Evolutionary conservation across 768 basidiomycete species (phyloP), one percentile per base, ranked within the genome.

Genomic region (Heimioporus sp.): DNA sequence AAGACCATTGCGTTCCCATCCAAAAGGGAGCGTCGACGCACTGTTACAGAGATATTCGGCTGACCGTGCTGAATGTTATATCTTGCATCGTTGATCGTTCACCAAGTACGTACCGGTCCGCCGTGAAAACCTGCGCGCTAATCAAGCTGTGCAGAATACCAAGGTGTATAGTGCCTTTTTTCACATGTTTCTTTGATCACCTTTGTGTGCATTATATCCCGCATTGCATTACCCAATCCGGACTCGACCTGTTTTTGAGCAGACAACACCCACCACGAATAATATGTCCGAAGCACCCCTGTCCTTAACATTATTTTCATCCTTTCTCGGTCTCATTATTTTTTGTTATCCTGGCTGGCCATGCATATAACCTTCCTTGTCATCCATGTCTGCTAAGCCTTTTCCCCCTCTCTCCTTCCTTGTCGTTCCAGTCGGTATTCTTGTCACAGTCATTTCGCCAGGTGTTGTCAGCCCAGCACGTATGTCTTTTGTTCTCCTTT

Each of bases 11-110:
- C 63, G 52, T 47, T 69, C 48, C 56, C 67, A 55, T 52, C 67
- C 46, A 54, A 67, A 59, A 52, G 71, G 53, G 77, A 79, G 51
- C 69, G 79, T n/a, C 68, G 78, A 44, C 69, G 77, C 34, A 80
- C 78, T 34, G 72, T 80, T 40, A 78, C 76, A n/a, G 78, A 80
- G 55, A 75, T 80, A 51, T 79, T 78, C 54, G 46, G 63, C 43
- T 68, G 51, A 68, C 21, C 30, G 10, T 4, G 42, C 37, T 37
- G 28, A 40, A 35, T 43, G 43, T 47, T 54, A 49, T 57, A 52
- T 6, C 30, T 59, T 46, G 48, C 59, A 56, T 48, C 28, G 28
- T 46, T 43, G 43, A 45, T 52, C 37, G 35, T 34, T 47, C 53
- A 43, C 19, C 53, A 63, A 63, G 67, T 67, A 32, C 16, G 66